A percentile compares a stretch with the other conserved stretches of the same genome.
Conservation (phyloP, 495 filamentous ascomycete genomes). For the Xylaria telfairii region DNA sequence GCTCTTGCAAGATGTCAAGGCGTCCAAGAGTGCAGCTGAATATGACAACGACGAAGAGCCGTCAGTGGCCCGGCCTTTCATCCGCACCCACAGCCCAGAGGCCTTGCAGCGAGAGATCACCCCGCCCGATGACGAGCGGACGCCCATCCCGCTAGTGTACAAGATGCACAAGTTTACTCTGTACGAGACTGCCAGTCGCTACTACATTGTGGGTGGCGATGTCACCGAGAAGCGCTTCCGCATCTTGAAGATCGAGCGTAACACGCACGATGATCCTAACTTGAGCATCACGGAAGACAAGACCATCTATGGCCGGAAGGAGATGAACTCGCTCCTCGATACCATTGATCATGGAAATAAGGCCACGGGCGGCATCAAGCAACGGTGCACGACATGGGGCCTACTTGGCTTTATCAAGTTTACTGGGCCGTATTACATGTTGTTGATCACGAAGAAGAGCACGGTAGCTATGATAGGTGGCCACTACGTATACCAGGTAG, state of each 20-base stretch:
- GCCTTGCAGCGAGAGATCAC: slow-evolving; percentile 43
- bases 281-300: slow-evolving; percentile 90
- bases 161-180: slow-evolving; percentile 96
- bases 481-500: slow-evolving; percentile 93
- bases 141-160: slow-evolving; percentile 71
- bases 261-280: slow-evolving; percentile 77
- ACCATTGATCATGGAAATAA: slow-evolving; percentile 97
- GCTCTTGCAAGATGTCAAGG: slow-evolving; percentile 36
- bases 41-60: slow-evolving; percentile 71
- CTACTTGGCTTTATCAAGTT: slow-evolving; percentile 94
- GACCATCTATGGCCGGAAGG: slow-evolving; percentile 87
- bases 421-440: slow-evolving; percentile 97
- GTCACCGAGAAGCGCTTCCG: slow-evolving; percentile 85
- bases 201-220: slow-evolving; percentile 92
- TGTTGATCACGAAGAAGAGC: slow-evolving; percentile 92
- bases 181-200: slow-evolving; percentile 91
- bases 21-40: slow-evolving; percentile 47
- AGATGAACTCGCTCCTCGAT: slow-evolving; percentile 91
- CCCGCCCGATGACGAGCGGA: slow-evolving; percentile 57
- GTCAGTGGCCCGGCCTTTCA: slow-evolving; percentile 66
- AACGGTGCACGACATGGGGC: slow-evolving; percentile 91
- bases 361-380: slow-evolving; percentile 85
- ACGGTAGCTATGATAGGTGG: slow-evolving; percentile 96
- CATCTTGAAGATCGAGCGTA: slow-evolving; percentile 93
- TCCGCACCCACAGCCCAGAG: slow-evolving; percentile 64